Conservation (phyloP, 495 filamentous ascomycete genomes). For the Parathielavia hyrcaniae region DNA sequence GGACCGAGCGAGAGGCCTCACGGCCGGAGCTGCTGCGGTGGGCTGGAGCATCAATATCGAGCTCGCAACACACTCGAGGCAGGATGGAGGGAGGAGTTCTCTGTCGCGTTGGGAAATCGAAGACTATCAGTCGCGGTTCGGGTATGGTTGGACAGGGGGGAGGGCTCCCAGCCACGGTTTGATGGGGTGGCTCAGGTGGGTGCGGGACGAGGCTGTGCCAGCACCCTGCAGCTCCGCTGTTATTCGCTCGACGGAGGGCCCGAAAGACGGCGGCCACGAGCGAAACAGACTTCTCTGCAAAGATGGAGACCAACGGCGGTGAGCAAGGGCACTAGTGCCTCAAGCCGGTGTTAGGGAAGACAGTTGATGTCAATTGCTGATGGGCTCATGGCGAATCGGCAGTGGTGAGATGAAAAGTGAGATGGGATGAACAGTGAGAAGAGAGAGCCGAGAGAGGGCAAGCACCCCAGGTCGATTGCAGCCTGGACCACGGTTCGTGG, state of each 20-base stretch:
- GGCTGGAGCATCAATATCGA: constrained; percentile 13
- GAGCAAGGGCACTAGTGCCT: constrained; percentile 9
- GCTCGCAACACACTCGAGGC: background rate
- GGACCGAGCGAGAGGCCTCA: constrained; percentile 22
- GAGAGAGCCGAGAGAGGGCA: background rate
- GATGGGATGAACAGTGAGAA: background rate
- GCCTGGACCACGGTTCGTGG: background rate
- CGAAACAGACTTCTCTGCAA: background rate
- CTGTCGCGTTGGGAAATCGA: background rate
- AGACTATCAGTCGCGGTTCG: constrained; percentile 5
- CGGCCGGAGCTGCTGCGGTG: constrained; percentile 11
- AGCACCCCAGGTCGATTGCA: background rate
- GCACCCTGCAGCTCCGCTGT: background rate
- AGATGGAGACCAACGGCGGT: background rate
- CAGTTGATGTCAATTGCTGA: background rate
- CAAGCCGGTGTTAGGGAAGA: background rate
- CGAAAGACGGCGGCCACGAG: background rate
- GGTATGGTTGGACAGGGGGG: constrained; percentile 5
- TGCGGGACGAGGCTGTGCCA: constrained; percentile 16
- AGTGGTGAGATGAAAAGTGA: background rate
- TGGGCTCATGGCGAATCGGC: background rate
- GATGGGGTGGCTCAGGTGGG: constrained; percentile 5
- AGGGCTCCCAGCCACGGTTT: constrained; percentile 7
- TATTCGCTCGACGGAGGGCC: constrained; percentile 4
- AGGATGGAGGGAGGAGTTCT: background rate